A percentile compares a stretch with the other conserved stretches of the same genome.
These are phyloP conservation scores for Ophiostoma himal-ulmi DNA, from an alignment of 2,329 filamentous ascomycete species.

Conservation along the genomic window DNA sequence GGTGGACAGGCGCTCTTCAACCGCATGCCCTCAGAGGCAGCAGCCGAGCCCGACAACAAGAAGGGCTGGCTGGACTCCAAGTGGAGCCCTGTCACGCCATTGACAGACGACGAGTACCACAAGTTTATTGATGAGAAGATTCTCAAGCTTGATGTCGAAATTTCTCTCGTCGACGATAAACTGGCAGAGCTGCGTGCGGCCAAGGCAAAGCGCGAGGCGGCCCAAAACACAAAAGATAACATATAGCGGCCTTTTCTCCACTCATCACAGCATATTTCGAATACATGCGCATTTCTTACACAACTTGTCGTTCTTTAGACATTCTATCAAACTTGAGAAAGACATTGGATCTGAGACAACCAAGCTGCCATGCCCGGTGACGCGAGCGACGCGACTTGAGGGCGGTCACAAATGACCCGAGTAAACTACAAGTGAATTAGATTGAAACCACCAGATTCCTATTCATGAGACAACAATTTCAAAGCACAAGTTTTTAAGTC, in stretches of 20 bases:
- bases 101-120: slow-evolving; percentile 68
- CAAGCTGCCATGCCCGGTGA: too few relatives aligned
- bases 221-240: too few relatives aligned
- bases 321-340: not conserved
- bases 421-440: too few relatives aligned
- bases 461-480: too few relatives aligned
- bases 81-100: slow-evolving; percentile 64
- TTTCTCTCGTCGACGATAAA: slow-evolving; percentile 71
- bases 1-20: slow-evolving; percentile 32
- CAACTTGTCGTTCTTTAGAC: not conserved
- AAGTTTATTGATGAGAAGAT: slow-evolving; percentile 65
- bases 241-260: not conserved
- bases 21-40: slow-evolving; percentile 15
- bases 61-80: slow-evolving; percentile 49
- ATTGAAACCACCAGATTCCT: too few relatives aligned
- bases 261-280: not conserved
- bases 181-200: slow-evolving; percentile 41
- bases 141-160: slow-evolving; percentile 65
- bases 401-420: too few relatives aligned
- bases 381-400: too few relatives aligned
- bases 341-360: not conserved
- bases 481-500: too few relatives aligned
- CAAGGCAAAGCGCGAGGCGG: not conserved
- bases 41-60: not conserved
- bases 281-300: too few relatives aligned